Conservation (phyloP, 2,329 filamentous ascomycete species). For the Sclerotinia glacialis region DNA sequence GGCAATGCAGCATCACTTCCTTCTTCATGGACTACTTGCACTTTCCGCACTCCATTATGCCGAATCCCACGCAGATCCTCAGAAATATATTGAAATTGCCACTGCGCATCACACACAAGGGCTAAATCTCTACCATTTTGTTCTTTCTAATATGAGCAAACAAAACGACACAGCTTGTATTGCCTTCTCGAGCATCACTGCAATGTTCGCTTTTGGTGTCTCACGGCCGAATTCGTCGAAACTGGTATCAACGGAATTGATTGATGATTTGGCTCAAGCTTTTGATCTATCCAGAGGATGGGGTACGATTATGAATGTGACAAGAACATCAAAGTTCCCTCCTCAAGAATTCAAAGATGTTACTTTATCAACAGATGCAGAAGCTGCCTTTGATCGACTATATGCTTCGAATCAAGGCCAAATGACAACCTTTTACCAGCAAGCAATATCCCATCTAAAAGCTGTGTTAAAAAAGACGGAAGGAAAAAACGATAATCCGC, state of each 20-base stretch:
- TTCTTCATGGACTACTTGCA: background rate
- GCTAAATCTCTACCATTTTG: background rate
- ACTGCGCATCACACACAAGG: background rate
- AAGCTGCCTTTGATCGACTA: background rate
- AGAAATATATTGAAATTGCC: conserved; percentile 6
- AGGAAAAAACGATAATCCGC: background rate
- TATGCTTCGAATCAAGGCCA: background rate
- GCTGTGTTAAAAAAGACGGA: background rate
- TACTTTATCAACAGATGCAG: background rate
- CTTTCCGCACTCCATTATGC: conserved; percentile 3
- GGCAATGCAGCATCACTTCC: background rate
- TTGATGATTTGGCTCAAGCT: background rate
- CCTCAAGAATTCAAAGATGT: too few relatives aligned
- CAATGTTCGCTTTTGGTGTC: background rate
- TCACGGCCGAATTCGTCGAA: background rate
- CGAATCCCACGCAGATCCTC: background rate
- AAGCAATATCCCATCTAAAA: background rate
- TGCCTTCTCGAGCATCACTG: conserved; percentile 3
- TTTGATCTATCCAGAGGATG: background rate
- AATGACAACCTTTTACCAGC: background rate
- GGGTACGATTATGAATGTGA: background rate
- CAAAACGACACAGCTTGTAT: background rate
- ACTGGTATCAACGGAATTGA: background rate
- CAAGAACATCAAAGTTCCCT: background rate
- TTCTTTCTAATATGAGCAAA: background rate